A percentile compares a stretch with the other conserved stretches of the same genome.
These are phyloP conservation scores for Euryodendron excelsum DNA, from an alignment of 148 eudicot species.

Conservation along the genomic window DNA sequence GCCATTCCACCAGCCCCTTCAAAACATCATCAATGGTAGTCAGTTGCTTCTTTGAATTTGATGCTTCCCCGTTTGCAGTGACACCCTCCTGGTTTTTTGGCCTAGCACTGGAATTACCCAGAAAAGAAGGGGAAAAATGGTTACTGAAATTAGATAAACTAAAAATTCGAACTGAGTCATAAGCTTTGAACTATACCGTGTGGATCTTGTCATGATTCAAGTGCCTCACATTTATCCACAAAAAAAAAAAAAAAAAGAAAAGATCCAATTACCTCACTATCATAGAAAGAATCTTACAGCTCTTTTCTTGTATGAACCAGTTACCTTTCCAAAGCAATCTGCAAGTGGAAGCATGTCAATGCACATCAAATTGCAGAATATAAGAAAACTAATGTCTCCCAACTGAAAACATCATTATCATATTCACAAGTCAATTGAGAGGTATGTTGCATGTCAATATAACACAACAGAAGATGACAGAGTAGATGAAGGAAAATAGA, in stretches of 20 bases:
- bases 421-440: background rate
- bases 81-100: constrained; percentile 50
- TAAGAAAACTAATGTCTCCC: background rate
- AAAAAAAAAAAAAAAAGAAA: too few relatives aligned
- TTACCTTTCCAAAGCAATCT: constrained; percentile 92
- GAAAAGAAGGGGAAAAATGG: background rate
- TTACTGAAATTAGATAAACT: background rate
- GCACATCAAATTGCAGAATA: constrained; percentile 10
- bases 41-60: constrained; percentile 62
- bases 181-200: background rate
- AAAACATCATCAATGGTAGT: constrained; percentile 72
- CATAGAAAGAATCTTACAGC: constrained; percentile 86
- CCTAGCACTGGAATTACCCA: constrained; percentile 57
- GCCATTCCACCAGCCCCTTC: constrained; percentile 86
- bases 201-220: constrained; percentile 6
- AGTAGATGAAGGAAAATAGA: background rate
- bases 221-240: too few relatives aligned
- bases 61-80: constrained; percentile 57
- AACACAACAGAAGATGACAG: background rate
- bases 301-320: constrained; percentile 98
- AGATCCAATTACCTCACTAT: constrained; percentile 91
- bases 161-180: background rate
- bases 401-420: background rate
- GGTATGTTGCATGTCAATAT: background rate
- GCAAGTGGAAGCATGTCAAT: constrained; percentile 22